Base-by-base conservation (phyloP, 768 basidiomycete genomes). In the Suillus bovinus region DNA sequence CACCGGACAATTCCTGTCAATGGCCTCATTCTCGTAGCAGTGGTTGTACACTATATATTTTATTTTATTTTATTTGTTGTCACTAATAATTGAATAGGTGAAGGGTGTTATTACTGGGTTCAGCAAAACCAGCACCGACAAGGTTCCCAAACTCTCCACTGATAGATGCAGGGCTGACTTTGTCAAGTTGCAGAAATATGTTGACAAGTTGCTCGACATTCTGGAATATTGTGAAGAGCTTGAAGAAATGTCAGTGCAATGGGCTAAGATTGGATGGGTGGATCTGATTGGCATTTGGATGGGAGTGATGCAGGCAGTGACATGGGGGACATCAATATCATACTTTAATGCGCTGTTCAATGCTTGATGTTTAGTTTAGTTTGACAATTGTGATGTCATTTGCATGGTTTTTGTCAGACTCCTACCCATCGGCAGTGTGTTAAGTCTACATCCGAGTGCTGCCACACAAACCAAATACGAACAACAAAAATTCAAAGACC, bases 41-140 rank as follows among this genome's bases (percentile, higher is more conserved):
- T 4, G 0, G 41, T 42, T 1, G 9, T 42, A 4, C 9, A 0
- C 41, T 42, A 42, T 10, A 3, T 0, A 3, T 0, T 42, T 42
- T 10, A 42, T 42, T 10, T 42, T 42, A n/a, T 42, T 42, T 42
- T 41, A n/a, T 42, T 42, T 42, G 17, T n/a, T 6, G 20, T 42
- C 41, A 42, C 41, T 42, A 3, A 42, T 42, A 20, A 20, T 42
- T 3, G 0, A n/a, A 42, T 42, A 42, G 41, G 0, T n/a, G 20
- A 42, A 42, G 41, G 41, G 41, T 10, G 41, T 42, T 42, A 42
- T 42, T 42, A 4, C 41, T 42, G 41, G 20, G 4, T 42, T 42
- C 41, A 42, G 41, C 17, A 1, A 42, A 20, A 42, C 20, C 0
- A 3, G 41, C 20, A n/a, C 3, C 8, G 9, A 42, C 41, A 42